Evolutionary conservation across 495 filamentous ascomycete species (phyloP).

Genomic region (Aspergillus nanangensis): DNA sequence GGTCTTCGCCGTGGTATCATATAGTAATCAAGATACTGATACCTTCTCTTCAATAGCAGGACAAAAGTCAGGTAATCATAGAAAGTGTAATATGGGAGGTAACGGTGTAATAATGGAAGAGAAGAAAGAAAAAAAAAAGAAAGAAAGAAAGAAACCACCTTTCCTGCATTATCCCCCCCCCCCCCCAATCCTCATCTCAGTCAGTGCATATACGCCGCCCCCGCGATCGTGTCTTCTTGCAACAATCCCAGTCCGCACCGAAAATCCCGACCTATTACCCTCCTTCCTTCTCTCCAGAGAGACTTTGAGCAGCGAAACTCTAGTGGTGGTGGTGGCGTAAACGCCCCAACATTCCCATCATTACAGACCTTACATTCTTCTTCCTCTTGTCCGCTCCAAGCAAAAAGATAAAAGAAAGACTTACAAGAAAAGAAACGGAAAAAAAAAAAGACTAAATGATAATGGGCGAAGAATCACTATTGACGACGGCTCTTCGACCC

Average conservation of each 20-base stretch:
- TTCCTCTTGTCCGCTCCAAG: too few relatives aligned
- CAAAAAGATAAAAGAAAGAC: too few relatives aligned
- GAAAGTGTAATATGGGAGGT: background rate
- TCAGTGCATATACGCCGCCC: background rate
- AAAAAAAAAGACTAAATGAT: background rate
- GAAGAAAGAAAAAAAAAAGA: background rate
- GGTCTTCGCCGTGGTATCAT: background rate
- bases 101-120: background rate
- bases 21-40: background rate
- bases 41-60: background rate
- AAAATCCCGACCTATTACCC: background rate
- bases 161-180: background rate
- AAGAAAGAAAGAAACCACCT: background rate
- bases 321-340: too few relatives aligned
- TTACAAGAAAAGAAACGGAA: background rate
- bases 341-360: too few relatives aligned
- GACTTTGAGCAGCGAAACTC: too few relatives aligned
- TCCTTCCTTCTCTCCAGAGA: too few relatives aligned
- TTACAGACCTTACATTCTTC: too few relatives aligned
- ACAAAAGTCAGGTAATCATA: background rate
- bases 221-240: background rate
- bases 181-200: background rate
- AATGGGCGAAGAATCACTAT: conserved; percentile 30
- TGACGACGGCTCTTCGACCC: conserved; percentile 13
- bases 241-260: background rate